Evolutionary conservation across 371 early-diverging fungal species (phyloP), one percentile per base, ranked within the genome.

Genomic region (Mucor irregularis): DNA sequence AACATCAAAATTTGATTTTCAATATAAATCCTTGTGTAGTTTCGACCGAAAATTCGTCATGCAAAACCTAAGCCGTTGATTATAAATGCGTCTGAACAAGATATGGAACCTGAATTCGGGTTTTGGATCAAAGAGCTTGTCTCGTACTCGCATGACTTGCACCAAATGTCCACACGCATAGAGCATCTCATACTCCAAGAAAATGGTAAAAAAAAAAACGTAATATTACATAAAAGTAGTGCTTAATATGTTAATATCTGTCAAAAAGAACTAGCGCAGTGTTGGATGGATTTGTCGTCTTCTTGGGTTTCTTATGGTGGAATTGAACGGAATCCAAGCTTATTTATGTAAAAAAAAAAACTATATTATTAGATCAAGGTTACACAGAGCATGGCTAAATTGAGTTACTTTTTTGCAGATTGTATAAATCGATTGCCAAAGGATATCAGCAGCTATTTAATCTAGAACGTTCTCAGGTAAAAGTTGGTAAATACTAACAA

Each of bases 321-420:
- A 2, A 62, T 65, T 37, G 76, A 76, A 48, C 56, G 73, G 29
- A 51, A 73, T 54, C 69, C 76, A 0, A 58, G 53, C 17, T 37
- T 76, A 24, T 76, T 76, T 43, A 61, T 76, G 76, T 73, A 68
- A 38, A n/a, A n/a, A n/a, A n/a, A n/a, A n/a, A n/a, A n/a, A n/a
- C n/a, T 22, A 3, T 25, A 22, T 29, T 48, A 17, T 14, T 34
- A 38, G 14, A n/a, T 35, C 1, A n/a, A 28, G 25, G 30, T 21
- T 30, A 40, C 13, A 42, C 5, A 21, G 7, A 42, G n/a, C 39
- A 39, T 39, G 17, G 6, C 8, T 19, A 8, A 21, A 39, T 21
- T 22, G 16, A 39, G 29, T 49, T 24, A 39, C 26, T 44, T 25
- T 5, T 25, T 5, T 33, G 11, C 47, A 38, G 60, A 58, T 61